phyloP scores from a whole-genome alignment of 768 basidiomycete genomes.

The Lanmaoa pseudosensibilis region DNA sequence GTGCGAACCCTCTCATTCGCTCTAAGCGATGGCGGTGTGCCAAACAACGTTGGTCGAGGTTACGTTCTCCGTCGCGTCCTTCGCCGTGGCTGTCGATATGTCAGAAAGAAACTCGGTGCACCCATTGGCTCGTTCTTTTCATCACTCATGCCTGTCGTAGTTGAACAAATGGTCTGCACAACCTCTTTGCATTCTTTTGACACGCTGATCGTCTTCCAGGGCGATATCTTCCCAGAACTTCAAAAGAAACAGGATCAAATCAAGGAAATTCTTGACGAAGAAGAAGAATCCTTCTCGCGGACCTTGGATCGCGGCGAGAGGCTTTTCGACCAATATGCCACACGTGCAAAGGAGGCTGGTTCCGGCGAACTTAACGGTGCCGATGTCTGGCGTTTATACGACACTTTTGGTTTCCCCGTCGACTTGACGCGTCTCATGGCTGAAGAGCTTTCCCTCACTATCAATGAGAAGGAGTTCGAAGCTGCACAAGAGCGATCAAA shows the following conservation, averaged over 20 bases:
- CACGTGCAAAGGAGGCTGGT: constrained; percentile 61
- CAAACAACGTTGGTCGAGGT: constrained; percentile 93
- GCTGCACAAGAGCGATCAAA: constrained; percentile 84
- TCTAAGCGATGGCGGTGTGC: constrained; percentile 93
- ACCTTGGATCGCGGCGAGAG: constrained; percentile 96
- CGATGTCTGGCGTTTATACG: constrained; percentile 96
- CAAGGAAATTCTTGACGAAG: constrained; percentile 94
- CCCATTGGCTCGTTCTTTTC: constrained; percentile 96
- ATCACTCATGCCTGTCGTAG: constrained; percentile 82
- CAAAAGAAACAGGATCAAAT: constrained; percentile 78
- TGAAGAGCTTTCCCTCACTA: constrained; percentile 79
- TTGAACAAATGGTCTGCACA: constrained; percentile 76
- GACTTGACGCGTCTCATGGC: constrained; percentile 98
- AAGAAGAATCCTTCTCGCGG: constrained; percentile 96
- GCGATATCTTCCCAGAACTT: constrained; percentile 90
- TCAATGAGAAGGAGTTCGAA: constrained; percentile 90
- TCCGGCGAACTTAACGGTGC: constrained; percentile 74
- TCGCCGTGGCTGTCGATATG: constrained; percentile 91
- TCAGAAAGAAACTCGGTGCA: constrained; percentile 90
- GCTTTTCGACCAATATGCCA: constrained; percentile 87
- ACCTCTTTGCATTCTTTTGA: neutral
- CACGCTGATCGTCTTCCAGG: constrained; percentile 45
- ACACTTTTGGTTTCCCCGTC: constrained; percentile 97
- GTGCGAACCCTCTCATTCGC: constrained; percentile 94
- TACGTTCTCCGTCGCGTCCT: constrained; percentile 96